Percentiles rank a stretch among this genome's conserved stretches.
These are phyloP conservation scores for Pichiaceae sp. DNA, from an alignment of 1,139 yeast genomes.

Conservation along the genomic window DNA sequence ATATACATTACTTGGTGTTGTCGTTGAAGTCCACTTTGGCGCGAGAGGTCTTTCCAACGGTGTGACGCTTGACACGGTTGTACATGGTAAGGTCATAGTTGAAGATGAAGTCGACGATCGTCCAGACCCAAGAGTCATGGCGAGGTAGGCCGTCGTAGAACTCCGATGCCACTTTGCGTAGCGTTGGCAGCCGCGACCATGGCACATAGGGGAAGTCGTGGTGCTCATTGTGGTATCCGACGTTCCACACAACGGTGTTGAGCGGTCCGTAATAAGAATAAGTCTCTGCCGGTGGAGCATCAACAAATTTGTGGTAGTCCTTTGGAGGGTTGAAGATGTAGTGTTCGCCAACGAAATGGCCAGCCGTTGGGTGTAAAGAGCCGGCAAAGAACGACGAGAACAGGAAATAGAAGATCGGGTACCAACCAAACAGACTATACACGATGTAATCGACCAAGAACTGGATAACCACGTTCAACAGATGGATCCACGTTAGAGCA, in stretches of 20 bases:
- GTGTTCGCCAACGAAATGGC: constrained; percentile 92
- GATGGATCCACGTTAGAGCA: constrained; percentile 66
- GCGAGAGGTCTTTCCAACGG: constrained; percentile 19
- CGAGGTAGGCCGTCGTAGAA: constrained; percentile 77
- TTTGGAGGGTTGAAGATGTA: constrained; percentile 62
- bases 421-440: constrained; percentile 53
- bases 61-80: constrained; percentile 67
- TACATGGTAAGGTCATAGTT: constrained; percentile 63
- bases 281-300: constrained; percentile 61
- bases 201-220: constrained; percentile 93
- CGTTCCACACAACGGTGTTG: constrained; percentile 79
- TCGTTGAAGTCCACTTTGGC: constrained; percentile 22
- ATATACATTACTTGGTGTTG: constrained; percentile 14
- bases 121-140: constrained; percentile 74
- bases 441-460: constrained; percentile 47
- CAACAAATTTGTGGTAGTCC: constrained; percentile 24
- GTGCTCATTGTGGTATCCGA: constrained; percentile 90
- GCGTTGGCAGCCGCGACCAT: constrained; percentile 70
- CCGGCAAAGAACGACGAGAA: constrained; percentile 84
- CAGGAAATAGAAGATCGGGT: constrained; percentile 57
- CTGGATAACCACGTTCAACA: constrained; percentile 59
- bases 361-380: constrained; percentile 88
- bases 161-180: constrained; percentile 64
- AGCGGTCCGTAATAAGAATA: constrained; percentile 82
- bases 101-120: constrained; percentile 62